Evolutionary conservation across 2,329 filamentous ascomycete genomes (phyloP), one percentile per base, ranked within the genome.

Genomic region (Penicillium sp.): DNA sequence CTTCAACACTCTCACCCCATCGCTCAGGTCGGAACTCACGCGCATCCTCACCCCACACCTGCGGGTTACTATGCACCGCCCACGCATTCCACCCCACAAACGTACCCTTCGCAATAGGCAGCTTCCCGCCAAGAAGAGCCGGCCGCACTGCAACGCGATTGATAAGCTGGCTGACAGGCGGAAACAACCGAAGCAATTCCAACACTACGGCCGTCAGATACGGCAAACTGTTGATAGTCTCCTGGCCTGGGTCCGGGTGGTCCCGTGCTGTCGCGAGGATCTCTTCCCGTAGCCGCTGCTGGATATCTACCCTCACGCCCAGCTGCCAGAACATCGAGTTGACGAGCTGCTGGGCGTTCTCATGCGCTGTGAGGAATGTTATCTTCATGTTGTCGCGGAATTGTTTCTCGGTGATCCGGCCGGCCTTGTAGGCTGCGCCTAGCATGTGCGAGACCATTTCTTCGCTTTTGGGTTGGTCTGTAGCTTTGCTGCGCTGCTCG

Each of bases 151-250:
- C 69, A 3, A 69, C 68, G 5, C 75, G 69, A 46, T 79, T 79
- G 54, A 78, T 73, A 35, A 79, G 65, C 50, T 78, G 75, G 0
- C 68, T 72, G 42, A 79, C 72, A 7, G 77, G 76, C 0, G 77
- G 77, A 48, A 74, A 76, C 38, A 79, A 65, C 2, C 77, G 73
- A 11, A 79, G 67, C 18, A 67, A 62, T 44, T 79, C 76, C 53
- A 75, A 72, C 16, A 78, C 63, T 19, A 75, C 66, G 0, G 76
- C 63, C 1, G 70, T 75, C 5, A 79, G 63, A 28, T 69, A 68
- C 0, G 75, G 74, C 25, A 77, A 62, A 29, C 66, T 62, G 35
- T 70, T 64, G 19, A 72, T 22, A 5, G 49, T 25, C 57, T 67
- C 38, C 62, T 61, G 30, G 14, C 55, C 45, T 56, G 62, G 45